Evolutionary conservation across 805 yeast genomes (phyloP), one percentile per base, ranked within the genome.

Genomic region (Isabelozyma pseudorhagii): DNA sequence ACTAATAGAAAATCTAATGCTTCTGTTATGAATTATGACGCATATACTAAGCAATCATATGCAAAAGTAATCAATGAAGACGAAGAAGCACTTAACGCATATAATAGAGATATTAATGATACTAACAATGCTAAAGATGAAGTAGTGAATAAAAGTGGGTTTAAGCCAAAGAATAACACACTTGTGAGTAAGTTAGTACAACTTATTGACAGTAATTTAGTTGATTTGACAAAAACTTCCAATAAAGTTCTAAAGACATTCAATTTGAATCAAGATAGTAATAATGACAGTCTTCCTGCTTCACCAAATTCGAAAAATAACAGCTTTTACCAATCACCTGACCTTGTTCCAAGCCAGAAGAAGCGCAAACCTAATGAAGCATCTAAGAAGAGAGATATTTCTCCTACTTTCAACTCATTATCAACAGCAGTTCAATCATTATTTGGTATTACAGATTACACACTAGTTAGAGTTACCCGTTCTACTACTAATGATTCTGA

Each of bases 401-500:
- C 60, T 38, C 65, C 75, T 4, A 69, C 74, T 3, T 74, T 69
- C 58, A 69, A 69, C 49, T 65, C 76, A 4, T 71, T 81, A 25
- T 75, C 77, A 53, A 74, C 77, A 0, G 83, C 84, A 0, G 68
- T 80, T 0, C 61, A 64, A 39, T 60, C 69, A 2, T 56, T 79
- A 10, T 81, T 80, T 58, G 71, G 72, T 3, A 41, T 68, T 5
- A 60, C 61, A 5, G 72, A 74, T 10, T 81, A 71, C 58, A 68
- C 83, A 1, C 55, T 80, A 25, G 66, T 81, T 8, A 66, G 85
- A 43, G 77, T 81, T 10, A 80, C 85, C 2, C 64, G 84, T 50
- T 80, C 83, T 0, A 80, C 84, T 2, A 78, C 83, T 2, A 68
- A 71, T 28, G 82, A 78, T 51, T 64, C 62, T 40, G 81, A 80